A percentile compares a stretch with the other conserved stretches of the same genome.
These are phyloP conservation scores for Nitzschia palea DNA, from an alignment of 108 stramenopile species.

Conservation along the genomic window DNA sequence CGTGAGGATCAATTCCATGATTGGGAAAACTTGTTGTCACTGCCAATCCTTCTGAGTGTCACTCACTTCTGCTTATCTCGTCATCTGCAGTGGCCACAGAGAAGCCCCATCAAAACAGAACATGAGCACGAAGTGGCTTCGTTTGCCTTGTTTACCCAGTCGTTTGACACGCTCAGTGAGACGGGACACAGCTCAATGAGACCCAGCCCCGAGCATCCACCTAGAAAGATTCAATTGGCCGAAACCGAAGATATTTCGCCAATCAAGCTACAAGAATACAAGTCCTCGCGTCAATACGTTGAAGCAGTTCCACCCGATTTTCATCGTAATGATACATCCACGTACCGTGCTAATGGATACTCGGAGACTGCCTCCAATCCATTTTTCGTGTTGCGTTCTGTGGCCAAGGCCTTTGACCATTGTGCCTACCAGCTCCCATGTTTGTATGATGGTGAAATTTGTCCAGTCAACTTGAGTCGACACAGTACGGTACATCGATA, in stretches of 20 bases:
- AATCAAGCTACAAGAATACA: constrained; percentile 29
- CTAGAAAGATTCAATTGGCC: constrained; percentile 9
- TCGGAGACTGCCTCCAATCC: constrained; percentile 25
- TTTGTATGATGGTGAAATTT: constrained; percentile 14
- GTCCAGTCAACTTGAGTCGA: constrained; percentile 10
- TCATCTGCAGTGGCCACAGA: constrained; percentile 27
- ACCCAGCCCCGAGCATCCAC: constrained; percentile 10
- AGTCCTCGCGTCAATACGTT: neutral
- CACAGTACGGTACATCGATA: constrained; percentile 1
- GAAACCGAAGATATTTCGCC: constrained; percentile 41
- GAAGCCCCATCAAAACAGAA: constrained; percentile 22
- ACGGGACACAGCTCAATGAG: neutral
- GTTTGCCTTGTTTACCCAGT: constrained; percentile 34
- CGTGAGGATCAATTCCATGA: neutral
- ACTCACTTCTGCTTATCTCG: neutral
- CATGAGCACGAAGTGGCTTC: constrained; percentile 17
- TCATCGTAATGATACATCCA: neutral
- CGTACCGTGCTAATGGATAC: neutral
- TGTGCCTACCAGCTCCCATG: constrained; percentile 54
- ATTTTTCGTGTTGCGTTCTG: constrained; percentile 33
- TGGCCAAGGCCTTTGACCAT: constrained; percentile 42
- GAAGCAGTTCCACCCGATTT: neutral
- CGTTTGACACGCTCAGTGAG: constrained; percentile 43
- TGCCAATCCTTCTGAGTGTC: neutral
- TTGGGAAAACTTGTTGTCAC: neutral